These are phyloP conservation scores for Postia placenta DNA, from an alignment of 768 basidiomycete species.

Conservation along the genomic window DNA sequence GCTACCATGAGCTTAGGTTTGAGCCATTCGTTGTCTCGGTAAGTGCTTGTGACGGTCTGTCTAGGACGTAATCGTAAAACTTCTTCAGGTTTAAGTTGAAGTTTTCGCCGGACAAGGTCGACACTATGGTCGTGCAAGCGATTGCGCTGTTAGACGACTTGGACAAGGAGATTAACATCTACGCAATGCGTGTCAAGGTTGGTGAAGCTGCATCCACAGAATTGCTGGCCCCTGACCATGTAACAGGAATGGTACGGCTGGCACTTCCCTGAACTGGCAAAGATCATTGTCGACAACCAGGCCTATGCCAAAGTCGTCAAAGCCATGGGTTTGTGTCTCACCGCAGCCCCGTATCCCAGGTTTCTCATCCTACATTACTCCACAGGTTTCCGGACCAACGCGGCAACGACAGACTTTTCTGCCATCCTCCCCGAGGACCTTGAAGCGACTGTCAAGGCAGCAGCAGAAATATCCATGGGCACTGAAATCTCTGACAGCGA, in stretches of 20 bases:
- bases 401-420: slow-evolving; percentile 78
- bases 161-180: slow-evolving; percentile 99
- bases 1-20: slow-evolving; percentile 98
- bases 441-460: slow-evolving; percentile 89
- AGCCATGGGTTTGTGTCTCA: slow-evolving; percentile 63
- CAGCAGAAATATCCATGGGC: slow-evolving; percentile 98
- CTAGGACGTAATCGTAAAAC: too few species aligned
- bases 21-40: slow-evolving; percentile 95
- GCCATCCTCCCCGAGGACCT: slow-evolving; percentile 94
- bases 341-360: not conserved
- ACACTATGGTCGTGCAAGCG: slow-evolving; percentile 99
- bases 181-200: slow-evolving; percentile 98
- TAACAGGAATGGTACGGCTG: slow-evolving; percentile 99
- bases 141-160: slow-evolving; percentile 96
- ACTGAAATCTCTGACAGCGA: slow-evolving; percentile 98
- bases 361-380: not conserved
- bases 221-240: not conserved
- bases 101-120: slow-evolving; percentile 99
- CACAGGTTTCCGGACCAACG: slow-evolving; percentile 91
- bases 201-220: slow-evolving; percentile 11
- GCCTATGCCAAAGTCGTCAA: slow-evolving; percentile 95
- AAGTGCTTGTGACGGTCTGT: slow-evolving; percentile 13
- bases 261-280: slow-evolving; percentile 99
- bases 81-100: slow-evolving; percentile 93
- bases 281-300: slow-evolving; percentile 95